Conservation (phyloP, 495 filamentous ascomycete genomes). For the Hypoxylon intermedium region DNA sequence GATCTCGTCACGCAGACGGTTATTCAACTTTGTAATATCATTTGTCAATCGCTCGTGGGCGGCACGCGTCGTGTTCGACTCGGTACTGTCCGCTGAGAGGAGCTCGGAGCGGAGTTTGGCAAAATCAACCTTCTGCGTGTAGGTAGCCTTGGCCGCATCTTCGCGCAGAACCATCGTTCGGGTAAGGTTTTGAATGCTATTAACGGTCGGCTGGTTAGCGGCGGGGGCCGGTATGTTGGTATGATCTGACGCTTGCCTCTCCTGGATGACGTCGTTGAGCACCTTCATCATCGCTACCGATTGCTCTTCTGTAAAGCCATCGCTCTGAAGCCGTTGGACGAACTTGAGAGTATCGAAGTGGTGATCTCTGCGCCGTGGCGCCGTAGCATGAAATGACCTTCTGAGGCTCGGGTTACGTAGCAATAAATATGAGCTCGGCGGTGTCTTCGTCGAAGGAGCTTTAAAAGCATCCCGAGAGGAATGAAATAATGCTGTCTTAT, state of each 20-base stretch:
- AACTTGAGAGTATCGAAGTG: conserved; percentile 99
- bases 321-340: conserved; percentile 84
- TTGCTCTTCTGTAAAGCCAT: conserved; percentile 96
- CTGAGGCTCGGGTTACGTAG: conserved; percentile 39
- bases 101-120: conserved; percentile 97
- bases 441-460: not conserved
- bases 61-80: conserved; percentile 83
- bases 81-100: conserved; percentile 85
- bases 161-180: conserved; percentile 99
- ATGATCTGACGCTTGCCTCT: conserved; percentile 62
- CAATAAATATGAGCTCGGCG: conserved; percentile 24
- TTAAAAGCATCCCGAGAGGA: conserved; percentile 2
- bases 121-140: conserved; percentile 99
- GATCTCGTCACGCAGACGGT: conserved; percentile 89
- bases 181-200: conserved; percentile 92
- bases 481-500: conserved; percentile 31
- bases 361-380: conserved; percentile 72
- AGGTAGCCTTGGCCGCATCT: conserved; percentile 84
- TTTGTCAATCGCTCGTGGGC: conserved; percentile 93
- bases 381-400: conserved; percentile 74
- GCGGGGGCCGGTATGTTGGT: not conserved
- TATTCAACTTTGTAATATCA: conserved; percentile 91
- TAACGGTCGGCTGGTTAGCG: conserved; percentile 15
- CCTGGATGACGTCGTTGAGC: conserved; percentile 94
- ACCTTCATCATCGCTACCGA: conserved; percentile 97